phyloP scores from a whole-genome alignment of 371 early-diverging fungal genomes.

The Chytridium lagenaria region DNA sequence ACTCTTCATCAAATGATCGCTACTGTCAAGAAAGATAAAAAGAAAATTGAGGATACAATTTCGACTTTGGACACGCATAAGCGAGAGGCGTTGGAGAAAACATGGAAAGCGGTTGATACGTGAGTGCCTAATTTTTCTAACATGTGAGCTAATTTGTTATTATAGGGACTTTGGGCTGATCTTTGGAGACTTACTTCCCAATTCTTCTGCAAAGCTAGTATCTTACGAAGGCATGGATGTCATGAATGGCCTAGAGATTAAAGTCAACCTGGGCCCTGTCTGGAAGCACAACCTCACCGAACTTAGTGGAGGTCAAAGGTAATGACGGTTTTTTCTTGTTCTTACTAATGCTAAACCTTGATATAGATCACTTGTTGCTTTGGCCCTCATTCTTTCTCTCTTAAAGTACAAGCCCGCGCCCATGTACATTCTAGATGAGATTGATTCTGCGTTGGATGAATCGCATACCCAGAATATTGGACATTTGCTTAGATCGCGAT shows the following conservation, averaged over 20 bases:
- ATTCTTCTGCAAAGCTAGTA: constrained; percentile 86
- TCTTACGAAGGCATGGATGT: constrained; percentile 82
- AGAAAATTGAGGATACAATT: constrained; percentile 94
- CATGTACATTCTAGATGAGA: constrained; percentile 99
- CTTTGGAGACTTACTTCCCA: constrained; percentile 92
- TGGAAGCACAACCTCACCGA: constrained; percentile 98
- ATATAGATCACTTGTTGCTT: constrained; percentile 86
- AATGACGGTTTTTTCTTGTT: too few relatives aligned
- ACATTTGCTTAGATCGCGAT: constrained; percentile 91
- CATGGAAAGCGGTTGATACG: constrained; percentile 91
- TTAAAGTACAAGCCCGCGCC: constrained; percentile 99
- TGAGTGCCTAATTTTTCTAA: constrained; percentile 47
- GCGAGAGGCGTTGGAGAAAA: constrained; percentile 83
- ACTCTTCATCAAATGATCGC: constrained; percentile 83
- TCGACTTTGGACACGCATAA: constrained; percentile 87
- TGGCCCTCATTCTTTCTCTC: constrained; percentile 96
- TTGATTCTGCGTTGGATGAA: constrained; percentile 99
- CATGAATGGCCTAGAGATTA: constrained; percentile 91
- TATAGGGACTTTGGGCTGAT: constrained; percentile 91
- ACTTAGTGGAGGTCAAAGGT: constrained; percentile 98
- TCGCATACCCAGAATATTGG: constrained; percentile 99
- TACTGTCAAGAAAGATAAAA: constrained; percentile 90
- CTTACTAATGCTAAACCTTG: not conserved
- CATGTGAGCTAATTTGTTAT: not conserved
- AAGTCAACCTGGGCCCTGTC: constrained; percentile 95